These are phyloP conservation scores for Melampsora larici-populina DNA, from an alignment of 1,284 basidiomycete species.

Conservation along the genomic window DNA sequence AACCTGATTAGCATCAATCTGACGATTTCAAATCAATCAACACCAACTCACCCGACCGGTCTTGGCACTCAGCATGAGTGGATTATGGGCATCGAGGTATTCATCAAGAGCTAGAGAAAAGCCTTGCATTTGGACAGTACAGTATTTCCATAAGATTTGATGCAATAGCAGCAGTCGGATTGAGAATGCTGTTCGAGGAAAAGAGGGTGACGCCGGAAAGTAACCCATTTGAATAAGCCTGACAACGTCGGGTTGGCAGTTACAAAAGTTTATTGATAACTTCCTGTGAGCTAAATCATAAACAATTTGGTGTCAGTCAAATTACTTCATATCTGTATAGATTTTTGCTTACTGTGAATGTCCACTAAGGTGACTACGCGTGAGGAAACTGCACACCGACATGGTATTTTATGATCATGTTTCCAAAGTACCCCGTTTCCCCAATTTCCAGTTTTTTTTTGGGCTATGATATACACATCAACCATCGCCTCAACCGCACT, in stretches of 20 bases:
- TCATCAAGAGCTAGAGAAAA: conserved; percentile 7
- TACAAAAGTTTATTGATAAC: background rate
- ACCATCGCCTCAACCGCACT: no score
- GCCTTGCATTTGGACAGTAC: background rate
- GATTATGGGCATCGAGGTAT: conserved; percentile 10
- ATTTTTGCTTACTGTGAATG: no score
- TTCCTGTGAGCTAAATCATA: conserved; percentile 3
- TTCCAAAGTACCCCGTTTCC: no score
- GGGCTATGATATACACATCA: no score
- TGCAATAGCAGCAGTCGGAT: conserved; percentile 11
- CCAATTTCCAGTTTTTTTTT: no score
- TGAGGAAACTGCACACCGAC: no score
- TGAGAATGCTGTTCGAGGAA: no score
- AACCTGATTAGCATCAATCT: background rate
- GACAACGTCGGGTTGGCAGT: background rate
- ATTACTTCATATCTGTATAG: no score
- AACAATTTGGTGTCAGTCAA: no score
- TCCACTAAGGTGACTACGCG: no score
- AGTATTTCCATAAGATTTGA: conserved; percentile 12
- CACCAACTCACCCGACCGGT: no score
- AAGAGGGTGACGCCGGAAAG: background rate
- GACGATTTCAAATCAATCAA: background rate
- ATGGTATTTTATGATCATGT: no score
- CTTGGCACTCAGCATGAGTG: background rate
- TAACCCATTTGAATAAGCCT: conserved; percentile 22